Conservation (phyloP, 192 early-diverging fungal genomes). For the Coemansia asiatica region DNA sequence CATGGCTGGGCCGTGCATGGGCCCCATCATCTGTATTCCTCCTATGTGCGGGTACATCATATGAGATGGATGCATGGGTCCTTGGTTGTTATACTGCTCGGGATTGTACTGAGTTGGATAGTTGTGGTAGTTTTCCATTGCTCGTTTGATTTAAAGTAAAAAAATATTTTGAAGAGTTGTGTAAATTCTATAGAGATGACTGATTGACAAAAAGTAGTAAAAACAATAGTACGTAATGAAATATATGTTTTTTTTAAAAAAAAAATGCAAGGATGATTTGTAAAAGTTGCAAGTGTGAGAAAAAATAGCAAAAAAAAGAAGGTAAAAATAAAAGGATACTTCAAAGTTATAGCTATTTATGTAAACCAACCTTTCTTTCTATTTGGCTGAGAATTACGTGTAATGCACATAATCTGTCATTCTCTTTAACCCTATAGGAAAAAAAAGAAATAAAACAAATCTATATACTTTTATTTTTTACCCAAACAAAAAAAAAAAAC, state of each 20-base stretch:
- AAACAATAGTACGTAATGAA: not conserved
- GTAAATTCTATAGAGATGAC: too few relatives aligned
- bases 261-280: too few relatives aligned
- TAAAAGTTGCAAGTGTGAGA: too few relatives aligned
- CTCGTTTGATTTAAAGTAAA: not conserved
- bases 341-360: not conserved
- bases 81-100: slow-evolving; percentile 5
- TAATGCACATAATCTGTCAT: too few relatives aligned
- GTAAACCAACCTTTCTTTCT: not conserved
- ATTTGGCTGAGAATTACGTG: too few relatives aligned
- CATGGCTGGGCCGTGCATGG: slow-evolving; percentile 1
- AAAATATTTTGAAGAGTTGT: not conserved
- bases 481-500: not conserved
- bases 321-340: not conserved
- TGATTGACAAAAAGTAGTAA: not conserved
- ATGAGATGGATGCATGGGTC: not conserved
- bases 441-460: too few relatives aligned
- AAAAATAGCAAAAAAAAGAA: not conserved
- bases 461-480: too few relatives aligned
- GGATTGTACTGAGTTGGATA: slow-evolving; percentile 5
- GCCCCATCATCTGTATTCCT: slow-evolving; percentile 3
- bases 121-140: slow-evolving; percentile 8
- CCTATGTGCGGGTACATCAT: slow-evolving; percentile 10
- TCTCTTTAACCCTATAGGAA: too few relatives aligned
- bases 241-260: too few relatives aligned